Evolutionary conservation across 73 alveolate species (phyloP), one percentile per base, ranked within the genome.

Genomic region (Effrenium voratum): DNA sequence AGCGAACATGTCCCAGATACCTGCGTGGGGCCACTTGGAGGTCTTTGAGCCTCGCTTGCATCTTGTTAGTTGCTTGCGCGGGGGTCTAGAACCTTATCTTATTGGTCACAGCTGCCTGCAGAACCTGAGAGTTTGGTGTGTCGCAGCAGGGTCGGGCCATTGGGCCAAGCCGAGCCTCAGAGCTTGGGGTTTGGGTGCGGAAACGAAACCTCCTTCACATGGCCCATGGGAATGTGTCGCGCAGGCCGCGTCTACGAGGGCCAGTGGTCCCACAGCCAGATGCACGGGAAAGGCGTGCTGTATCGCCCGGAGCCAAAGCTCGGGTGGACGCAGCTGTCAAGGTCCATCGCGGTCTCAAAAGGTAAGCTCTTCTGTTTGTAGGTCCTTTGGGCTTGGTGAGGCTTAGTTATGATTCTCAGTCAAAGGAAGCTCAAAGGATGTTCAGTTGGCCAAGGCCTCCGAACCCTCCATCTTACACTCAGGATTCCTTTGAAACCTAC

Each of bases 241-340:
- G 28, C 1, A 72, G 82, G 82, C 50, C 95, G 95, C 38, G 95
- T 87, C 85, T 87, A 87, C 50, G 95, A 87, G 75, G 95, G 95
- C 50, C 85, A 87, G 75, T 87, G 95, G 95, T 34, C 79, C 44
- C 84, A 45, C 28, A 68, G 83, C 73, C 95, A 59, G 45, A 70
- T 41, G 55, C 95, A 87, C 38, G 95, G 95, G 70, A 70, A 72
- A 24, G 95, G 95, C 15, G 85, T 63, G 12, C 84, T 87, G 4
- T 87, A 87, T 32, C n/a, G n/a, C n/a, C n/a, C n/a, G n/a, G n/a
- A n/a, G n/a, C n/a, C n/a, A n/a, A n/a, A n/a, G n/a, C n/a, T n/a
- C n/a, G n/a, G n/a, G n/a, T n/a, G n/a, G n/a, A n/a, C n/a, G n/a
- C n/a, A n/a, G n/a, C n/a, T n/a, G n/a, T n/a, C n/a, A n/a, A n/a